Base-by-base conservation (phyloP, 257 asterid species). In the Forsythia viridissima region DNA sequence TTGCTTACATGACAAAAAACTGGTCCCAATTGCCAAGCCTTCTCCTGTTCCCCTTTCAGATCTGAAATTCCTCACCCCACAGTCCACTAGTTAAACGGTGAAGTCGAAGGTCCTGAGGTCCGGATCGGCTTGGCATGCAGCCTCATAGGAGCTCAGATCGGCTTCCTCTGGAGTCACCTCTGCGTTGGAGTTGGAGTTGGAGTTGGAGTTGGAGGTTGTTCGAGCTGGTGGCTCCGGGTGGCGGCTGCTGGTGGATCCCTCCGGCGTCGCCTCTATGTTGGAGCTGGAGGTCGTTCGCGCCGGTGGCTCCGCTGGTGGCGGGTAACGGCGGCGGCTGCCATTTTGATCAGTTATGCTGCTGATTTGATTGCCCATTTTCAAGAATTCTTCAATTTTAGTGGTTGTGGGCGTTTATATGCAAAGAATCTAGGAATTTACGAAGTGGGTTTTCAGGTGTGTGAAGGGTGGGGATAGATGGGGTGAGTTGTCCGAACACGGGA, bases 41-140 rank as follows among this genome's bases (percentile, higher is more conserved):
- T 12, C 55, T 1, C 55, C n/a, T 46, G 55, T 46, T 46, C 2
- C 55, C 55, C 55, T 13, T 46, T 46, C 55, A 46, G 55, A 46
- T 46, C 55, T 46, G 55, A 46, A 46, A 46, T 46, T 46, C 55
- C n/a, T 46, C 4, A 12, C 18, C 55, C 13, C 55, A 13, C 4
- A n/a, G n/a, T n/a, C n/a, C n/a, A n/a, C n/a, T n/a, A n/a, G n/a
- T n/a, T n/a, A n/a, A n/a, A n/a, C n/a, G n/a, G n/a, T n/a, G n/a
- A n/a, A 80, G 81, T 94, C 99, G 72, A 94, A 89, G 75, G 77
- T 77, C 63, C 84, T 90, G 61, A 94, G 93, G 70, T 90, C 89
- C 0, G 97, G 92, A 80, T 94, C 99, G 82, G 89, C 89, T 75
- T 77, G 86, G 89, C 98, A 94, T 0, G 99, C 98, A 68, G 95